Percentiles rank a stretch among this genome's conserved stretches.
phyloP scores from a whole-genome alignment of 2,329 filamentous ascomycete genomes.

The Hirsutella rhossiliensis region DNA sequence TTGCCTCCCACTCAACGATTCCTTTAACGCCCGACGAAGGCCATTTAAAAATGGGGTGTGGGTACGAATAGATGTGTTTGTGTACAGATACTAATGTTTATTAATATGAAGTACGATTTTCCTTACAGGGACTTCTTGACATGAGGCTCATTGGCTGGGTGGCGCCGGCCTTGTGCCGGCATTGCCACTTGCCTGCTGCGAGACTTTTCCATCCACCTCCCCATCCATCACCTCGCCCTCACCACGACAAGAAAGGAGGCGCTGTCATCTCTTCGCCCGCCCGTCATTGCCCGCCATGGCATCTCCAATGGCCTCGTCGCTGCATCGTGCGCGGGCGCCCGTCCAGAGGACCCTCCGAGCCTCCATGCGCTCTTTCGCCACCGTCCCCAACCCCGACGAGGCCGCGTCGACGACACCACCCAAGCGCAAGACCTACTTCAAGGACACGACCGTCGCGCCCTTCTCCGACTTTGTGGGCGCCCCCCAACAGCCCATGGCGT shows the following conservation, averaged over 20 bases:
- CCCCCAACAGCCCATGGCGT: constrained; percentile 28
- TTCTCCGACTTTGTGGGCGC: constrained; percentile 45
- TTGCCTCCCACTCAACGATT: no score
- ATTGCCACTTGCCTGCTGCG: no score
- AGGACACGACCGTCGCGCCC: constrained; percentile 42
- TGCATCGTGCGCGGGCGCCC: constrained; percentile 29
- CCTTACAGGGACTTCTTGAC: no score
- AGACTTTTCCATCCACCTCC: no score
- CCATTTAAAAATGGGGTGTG: no score
- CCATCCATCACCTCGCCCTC: no score
- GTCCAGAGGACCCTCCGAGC: constrained; percentile 26
- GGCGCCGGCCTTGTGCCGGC: no score
- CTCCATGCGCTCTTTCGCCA: constrained; percentile 30
- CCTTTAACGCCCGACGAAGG: no score
- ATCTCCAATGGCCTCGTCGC: constrained; percentile 26
- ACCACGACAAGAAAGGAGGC: background rate
- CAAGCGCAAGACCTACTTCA: constrained; percentile 41
- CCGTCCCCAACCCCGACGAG: constrained; percentile 24
- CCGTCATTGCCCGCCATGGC: background rate
- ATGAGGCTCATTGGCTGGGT: no score
- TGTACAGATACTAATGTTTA: no score
- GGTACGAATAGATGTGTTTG: no score
- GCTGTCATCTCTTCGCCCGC: background rate
- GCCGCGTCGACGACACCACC: constrained; percentile 11
- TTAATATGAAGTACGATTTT: no score